phyloP scores from a whole-genome alignment of 805 yeast species.

The Nakazawaea wickerhamii region DNA sequence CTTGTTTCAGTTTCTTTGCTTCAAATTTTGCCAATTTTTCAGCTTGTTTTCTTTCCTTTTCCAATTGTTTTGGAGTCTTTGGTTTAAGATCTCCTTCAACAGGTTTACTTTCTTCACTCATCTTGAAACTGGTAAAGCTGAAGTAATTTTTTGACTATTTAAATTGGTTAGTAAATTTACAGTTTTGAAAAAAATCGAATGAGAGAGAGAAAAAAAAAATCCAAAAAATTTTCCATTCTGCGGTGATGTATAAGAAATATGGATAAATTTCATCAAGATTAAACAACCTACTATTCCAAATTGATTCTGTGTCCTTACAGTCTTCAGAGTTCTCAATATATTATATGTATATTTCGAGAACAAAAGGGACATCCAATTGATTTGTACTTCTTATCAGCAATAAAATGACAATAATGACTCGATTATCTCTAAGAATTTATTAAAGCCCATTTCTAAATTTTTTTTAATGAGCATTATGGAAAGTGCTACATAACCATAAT shows the following conservation, averaged over 20 bases:
- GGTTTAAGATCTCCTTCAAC: constrained; percentile 30
- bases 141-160: neutral
- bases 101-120: constrained; percentile 8
- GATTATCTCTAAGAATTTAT: neutral
- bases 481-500: constrained; percentile 2
- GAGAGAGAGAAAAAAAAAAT: neutral
- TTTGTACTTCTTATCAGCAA: neutral
- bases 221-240: constrained; percentile 3
- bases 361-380: constrained; percentile 5
- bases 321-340: constrained; percentile 2
- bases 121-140: constrained; percentile 1
- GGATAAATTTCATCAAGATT: too few species aligned
- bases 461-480: neutral
- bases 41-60: constrained; percentile 83
- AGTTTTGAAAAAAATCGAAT: neutral
- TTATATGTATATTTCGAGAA: neutral
- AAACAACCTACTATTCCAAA: neutral
- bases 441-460: neutral
- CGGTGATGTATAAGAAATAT: too few species aligned
- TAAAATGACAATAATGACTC: neutral
- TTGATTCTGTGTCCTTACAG: neutral
- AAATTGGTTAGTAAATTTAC: neutral
- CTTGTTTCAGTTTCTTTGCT: constrained; percentile 76
- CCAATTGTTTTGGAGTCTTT: constrained; percentile 76
- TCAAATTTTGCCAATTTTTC: constrained; percentile 82